phyloP scores from a whole-genome alignment of 192 early-diverging fungal genomes.

The Entomortierella chlamydospora region DNA sequence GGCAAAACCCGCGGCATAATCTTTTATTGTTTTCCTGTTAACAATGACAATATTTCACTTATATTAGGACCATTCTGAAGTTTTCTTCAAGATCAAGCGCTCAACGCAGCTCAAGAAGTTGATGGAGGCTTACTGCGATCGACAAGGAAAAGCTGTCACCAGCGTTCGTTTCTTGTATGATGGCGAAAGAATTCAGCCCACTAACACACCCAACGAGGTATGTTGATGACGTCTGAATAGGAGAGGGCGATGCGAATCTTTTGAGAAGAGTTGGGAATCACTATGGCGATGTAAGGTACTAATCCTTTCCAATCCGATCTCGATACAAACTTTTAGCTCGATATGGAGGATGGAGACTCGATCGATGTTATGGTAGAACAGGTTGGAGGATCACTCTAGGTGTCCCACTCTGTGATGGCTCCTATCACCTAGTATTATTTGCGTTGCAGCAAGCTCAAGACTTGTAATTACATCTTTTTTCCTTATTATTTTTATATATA shows the following conservation, averaged over 20 bases:
- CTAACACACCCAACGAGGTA: conserved; percentile 89
- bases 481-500: neutral
- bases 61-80: conserved; percentile 83
- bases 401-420: neutral
- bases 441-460: no score
- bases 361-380: conserved; percentile 98
- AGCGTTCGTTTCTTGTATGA: conserved; percentile 95
- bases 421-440: neutral
- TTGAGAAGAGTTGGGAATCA: no score
- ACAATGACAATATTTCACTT: neutral
- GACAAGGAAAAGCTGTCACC: conserved; percentile 81
- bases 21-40: no score
- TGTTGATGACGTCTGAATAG: conserved; percentile 9
- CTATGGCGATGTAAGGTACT: no score
- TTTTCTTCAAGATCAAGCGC: conserved; percentile 97
- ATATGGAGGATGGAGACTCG: conserved; percentile 95
- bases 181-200: conserved; percentile 83
- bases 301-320: no score
- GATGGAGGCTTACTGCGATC: conserved; percentile 93
- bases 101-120: conserved; percentile 90
- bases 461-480: neutral
- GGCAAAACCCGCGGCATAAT: conserved; percentile 14
- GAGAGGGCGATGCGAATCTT: no score
- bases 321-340: conserved; percentile 64
- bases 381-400: conserved; percentile 67